Evolutionary conservation across 805 yeast species (phyloP).

Genomic region (Wickerhamiella shivajii): DNA sequence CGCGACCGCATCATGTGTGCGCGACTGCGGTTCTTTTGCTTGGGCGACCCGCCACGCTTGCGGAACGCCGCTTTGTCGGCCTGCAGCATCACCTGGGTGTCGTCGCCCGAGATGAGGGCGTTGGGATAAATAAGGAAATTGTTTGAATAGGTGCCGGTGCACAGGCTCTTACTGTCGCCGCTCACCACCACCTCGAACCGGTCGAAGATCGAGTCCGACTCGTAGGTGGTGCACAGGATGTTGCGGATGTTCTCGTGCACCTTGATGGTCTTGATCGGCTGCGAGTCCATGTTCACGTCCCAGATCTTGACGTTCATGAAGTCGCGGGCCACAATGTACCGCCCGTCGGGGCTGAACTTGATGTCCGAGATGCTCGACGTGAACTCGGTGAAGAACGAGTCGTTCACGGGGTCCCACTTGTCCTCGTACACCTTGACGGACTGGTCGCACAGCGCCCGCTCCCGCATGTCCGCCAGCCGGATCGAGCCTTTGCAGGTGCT

Average conservation of each 20-base stretch:
- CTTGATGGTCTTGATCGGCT: constrained; percentile 85
- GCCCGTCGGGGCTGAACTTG: constrained; percentile 80
- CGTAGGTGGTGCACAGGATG: constrained; percentile 90
- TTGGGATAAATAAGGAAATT: constrained; percentile 94
- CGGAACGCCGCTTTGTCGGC: constrained; percentile 97
- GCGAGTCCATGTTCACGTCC: constrained; percentile 95
- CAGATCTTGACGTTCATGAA: constrained; percentile 94
- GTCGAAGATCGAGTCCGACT: constrained; percentile 95
- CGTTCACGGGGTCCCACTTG: constrained; percentile 79
- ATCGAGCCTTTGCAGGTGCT: constrained; percentile 92
- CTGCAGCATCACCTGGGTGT: constrained; percentile 66
- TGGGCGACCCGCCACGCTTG: constrained; percentile 37
- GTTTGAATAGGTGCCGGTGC: constrained; percentile 96
- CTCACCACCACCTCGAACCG: constrained; percentile 92
- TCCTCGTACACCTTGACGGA: constrained; percentile 79
- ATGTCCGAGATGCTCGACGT: constrained; percentile 90
- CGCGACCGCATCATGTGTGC: constrained; percentile 37
- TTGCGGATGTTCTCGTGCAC: constrained; percentile 92
- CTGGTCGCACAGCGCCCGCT: constrained; percentile 81
- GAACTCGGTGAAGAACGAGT: constrained; percentile 93
- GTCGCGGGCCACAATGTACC: constrained; percentile 92
- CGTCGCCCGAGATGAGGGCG: constrained; percentile 32
- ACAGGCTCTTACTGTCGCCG: constrained; percentile 81
- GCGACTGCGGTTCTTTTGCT: constrained; percentile 15
- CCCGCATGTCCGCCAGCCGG: constrained; percentile 92